A percentile compares a stretch with the other conserved stretches of the same genome.
These are phyloP conservation scores for Lecanosticta acicola DNA, from an alignment of 2,329 filamentous ascomycete genomes.

Conservation along the genomic window DNA sequence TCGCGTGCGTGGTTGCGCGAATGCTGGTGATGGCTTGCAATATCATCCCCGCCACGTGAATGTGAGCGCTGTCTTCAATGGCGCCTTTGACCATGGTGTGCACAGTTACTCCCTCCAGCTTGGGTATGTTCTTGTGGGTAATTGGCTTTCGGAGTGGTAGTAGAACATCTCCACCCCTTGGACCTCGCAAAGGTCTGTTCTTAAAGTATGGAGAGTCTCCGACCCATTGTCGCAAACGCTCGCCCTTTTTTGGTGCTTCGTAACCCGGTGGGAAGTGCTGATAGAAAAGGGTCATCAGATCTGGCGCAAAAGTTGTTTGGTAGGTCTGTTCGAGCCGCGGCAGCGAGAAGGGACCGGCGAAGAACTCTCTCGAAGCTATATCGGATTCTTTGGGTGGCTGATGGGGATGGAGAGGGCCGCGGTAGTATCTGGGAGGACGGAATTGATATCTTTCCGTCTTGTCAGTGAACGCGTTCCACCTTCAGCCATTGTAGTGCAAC, in stretches of 20 bases:
- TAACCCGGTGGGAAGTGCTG: constrained; percentile 77
- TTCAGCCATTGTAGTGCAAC: not conserved
- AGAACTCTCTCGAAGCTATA: constrained; percentile 78
- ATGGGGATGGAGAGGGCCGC: constrained; percentile 86
- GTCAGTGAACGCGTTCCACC: not conserved
- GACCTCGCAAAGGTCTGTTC: constrained; percentile 78
- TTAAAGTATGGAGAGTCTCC: constrained; percentile 90
- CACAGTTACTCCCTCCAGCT: constrained; percentile 73
- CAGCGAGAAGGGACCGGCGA: constrained; percentile 83
- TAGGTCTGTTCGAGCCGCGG: constrained; percentile 88
- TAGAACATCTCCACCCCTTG: constrained; percentile 70
- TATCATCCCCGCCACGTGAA: constrained; percentile 79
- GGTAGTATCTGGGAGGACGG: constrained; percentile 88
- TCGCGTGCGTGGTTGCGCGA: constrained; percentile 63
- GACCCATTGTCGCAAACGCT: constrained; percentile 78
- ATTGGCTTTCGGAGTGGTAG: constrained; percentile 61
- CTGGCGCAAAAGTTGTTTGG: constrained; percentile 75
- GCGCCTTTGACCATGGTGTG: constrained; percentile 67
- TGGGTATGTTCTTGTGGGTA: constrained; percentile 78
- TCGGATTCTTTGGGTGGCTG: constrained; percentile 83
- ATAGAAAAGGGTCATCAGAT: constrained; percentile 86
- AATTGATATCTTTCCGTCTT: constrained; percentile 71
- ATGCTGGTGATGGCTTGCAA: constrained; percentile 80
- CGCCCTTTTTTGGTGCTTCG: constrained; percentile 49
- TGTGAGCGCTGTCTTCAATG: constrained; percentile 62